Base-by-base conservation (phyloP, 1,284 basidiomycete genomes). In the Cystobasidium pallidum region DNA sequence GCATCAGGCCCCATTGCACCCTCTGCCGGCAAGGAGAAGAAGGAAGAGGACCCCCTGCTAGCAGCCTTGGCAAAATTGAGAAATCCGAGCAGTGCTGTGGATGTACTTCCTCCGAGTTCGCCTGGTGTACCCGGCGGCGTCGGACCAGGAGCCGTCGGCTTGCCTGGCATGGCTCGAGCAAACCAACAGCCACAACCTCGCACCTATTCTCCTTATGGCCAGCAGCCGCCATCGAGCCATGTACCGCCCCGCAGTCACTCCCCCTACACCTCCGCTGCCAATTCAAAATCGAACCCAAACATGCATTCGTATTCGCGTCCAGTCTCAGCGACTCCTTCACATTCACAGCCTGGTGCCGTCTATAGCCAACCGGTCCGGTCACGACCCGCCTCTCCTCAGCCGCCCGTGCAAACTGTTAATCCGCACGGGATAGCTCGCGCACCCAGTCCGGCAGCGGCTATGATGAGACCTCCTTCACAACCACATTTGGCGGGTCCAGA, bases 391-490 rank as follows among this genome's bases (percentile, higher is more conserved):
- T 71, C 68, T 28, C 68, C 68, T 26, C 59, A 71, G 28, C 68
- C 68, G 1, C 68, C 59, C 24, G 26, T n/a, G 17, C 67, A 61
- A 70, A 10, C 28, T 43, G 51, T 39, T 24, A 54, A 39, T 2
- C 43, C 39, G 45, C 67, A 70, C 19, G 41, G 49, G 6, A 43
- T 54, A 10, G 36, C 62, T 32, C 68, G 68, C 7, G 68, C 68
- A 13, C 68, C 68, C 21, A 62, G 57, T 45, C 68, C 68, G 21
- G 59, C 68, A 30, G 68, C 68, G 2, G 68, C 68, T 13, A 71
- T 71, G 68, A 71, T 71, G 68, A 45, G 68, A 19, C 68, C 68
- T 15, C 68, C 68, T 54, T 71, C 62, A 17, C 62, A 64, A 36
- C 45, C 62, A 24, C 26, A 51, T 6, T 30, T 61, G 19, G 2